These are phyloP conservation scores for Cutaneotrichosporon sp. DNA, from an alignment of 1,284 basidiomycete species.

Conservation along the genomic window DNA sequence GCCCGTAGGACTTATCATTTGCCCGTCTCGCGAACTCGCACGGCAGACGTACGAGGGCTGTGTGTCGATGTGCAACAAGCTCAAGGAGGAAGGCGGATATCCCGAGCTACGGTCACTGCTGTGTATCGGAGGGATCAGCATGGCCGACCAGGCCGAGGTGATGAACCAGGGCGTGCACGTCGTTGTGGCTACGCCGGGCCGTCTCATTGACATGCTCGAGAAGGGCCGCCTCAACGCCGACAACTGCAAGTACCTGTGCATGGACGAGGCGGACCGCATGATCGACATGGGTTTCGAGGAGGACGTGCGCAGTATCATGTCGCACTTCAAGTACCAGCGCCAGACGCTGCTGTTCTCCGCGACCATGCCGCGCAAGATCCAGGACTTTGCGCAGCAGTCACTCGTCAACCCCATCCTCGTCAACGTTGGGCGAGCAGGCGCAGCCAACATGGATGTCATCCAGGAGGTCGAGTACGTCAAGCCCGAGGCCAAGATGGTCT, in stretches of 20 bases:
- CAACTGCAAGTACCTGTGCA: slow-evolving; percentile 88
- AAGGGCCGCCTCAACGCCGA: slow-evolving; percentile 87
- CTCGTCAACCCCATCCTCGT: slow-evolving; percentile 88
- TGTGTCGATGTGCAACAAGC: slow-evolving; percentile 71
- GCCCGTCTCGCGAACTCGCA: slow-evolving; percentile 89
- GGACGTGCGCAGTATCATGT: slow-evolving; percentile 97
- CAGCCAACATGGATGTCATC: slow-evolving; percentile 92
- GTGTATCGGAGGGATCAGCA: slow-evolving; percentile 96
- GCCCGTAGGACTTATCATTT: slow-evolving; percentile 89
- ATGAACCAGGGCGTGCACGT: slow-evolving; percentile 88
- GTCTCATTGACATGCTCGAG: slow-evolving; percentile 61
- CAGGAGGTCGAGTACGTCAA: slow-evolving; percentile 99
- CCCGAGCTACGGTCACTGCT: slow-evolving; percentile 81
- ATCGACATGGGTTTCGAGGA: slow-evolving; percentile 99
- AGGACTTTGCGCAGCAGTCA: slow-evolving; percentile 95
- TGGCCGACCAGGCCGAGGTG: slow-evolving; percentile 90
- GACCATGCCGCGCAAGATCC: slow-evolving; percentile 98
- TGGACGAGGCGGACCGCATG: slow-evolving; percentile 99
- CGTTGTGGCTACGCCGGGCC: slow-evolving; percentile 55
- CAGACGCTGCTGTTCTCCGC: slow-evolving; percentile 97
- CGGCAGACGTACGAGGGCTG: slow-evolving; percentile 96
- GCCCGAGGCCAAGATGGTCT: slow-evolving; percentile 99
- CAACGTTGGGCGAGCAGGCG: slow-evolving; percentile 96
- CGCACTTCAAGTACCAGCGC: slow-evolving; percentile 94
- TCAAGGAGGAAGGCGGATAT: slow-evolving; percentile 70